Percentiles rank a stretch among this genome's conserved stretches.
These are phyloP conservation scores for Stephanodiscus triporus DNA, from an alignment of 108 stramenopile species.

Conservation along the genomic window DNA sequence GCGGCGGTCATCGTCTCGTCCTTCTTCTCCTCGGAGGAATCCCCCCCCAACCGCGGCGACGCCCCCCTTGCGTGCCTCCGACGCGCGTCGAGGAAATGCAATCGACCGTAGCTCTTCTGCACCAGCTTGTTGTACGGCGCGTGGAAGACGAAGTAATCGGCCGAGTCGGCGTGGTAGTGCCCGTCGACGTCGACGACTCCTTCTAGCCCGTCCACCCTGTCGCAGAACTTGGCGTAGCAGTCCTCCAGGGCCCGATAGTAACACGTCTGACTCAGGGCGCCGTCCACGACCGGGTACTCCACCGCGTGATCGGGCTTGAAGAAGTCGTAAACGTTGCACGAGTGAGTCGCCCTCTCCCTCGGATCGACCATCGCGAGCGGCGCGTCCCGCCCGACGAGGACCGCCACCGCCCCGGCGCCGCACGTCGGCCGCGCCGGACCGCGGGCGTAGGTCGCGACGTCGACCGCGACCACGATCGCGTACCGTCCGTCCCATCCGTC, in stretches of 20 bases:
- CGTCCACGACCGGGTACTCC: slow-evolving; percentile 97
- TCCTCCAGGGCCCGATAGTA: slow-evolving; percentile 95
- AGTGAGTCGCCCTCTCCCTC: slow-evolving; percentile 84
- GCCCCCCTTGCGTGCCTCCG: slow-evolving; percentile 36
- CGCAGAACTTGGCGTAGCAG: slow-evolving; percentile 83
- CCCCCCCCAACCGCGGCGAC: background rate
- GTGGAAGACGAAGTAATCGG: slow-evolving; percentile 96
- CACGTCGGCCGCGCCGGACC: slow-evolving; percentile 97
- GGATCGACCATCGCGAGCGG: slow-evolving; percentile 81
- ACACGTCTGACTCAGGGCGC: slow-evolving; percentile 91
- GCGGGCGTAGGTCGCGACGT: slow-evolving; percentile 91
- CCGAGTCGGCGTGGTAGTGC: slow-evolving; percentile 60
- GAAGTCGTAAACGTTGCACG: slow-evolving; percentile 96
- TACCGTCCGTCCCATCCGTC: slow-evolving; percentile 94
- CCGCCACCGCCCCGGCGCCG: slow-evolving; percentile 95
- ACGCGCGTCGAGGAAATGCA: slow-evolving; percentile 88
- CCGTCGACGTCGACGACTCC: slow-evolving; percentile 21
- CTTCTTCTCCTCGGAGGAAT: slow-evolving; percentile 44
- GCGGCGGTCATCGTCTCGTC: slow-evolving; percentile 22
- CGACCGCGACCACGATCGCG: slow-evolving; percentile 96
- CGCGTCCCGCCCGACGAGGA: slow-evolving; percentile 93
- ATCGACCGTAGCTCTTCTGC: slow-evolving; percentile 91
- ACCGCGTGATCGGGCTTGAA: slow-evolving; percentile 94
- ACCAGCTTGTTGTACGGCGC: slow-evolving; percentile 99
- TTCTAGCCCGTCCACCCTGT: slow-evolving; percentile 58